Conservation (phyloP, 192 early-diverging fungal genomes). For the Backusella westeae region DNA sequence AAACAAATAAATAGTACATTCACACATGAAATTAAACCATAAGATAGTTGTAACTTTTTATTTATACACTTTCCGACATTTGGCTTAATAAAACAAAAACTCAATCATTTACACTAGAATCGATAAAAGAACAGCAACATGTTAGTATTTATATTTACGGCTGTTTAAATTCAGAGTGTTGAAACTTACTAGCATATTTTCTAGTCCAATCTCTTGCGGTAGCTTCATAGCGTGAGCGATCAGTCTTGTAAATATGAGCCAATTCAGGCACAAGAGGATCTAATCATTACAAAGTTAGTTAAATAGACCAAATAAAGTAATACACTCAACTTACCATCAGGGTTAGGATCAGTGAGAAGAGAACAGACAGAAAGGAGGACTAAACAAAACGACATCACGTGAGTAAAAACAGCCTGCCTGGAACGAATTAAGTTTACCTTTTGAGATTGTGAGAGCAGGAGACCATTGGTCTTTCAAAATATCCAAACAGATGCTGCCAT, state of each 20-base stretch:
- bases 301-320: not conserved
- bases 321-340: slow-evolving; percentile 44
- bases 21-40: not conserved
- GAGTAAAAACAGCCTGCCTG: not conserved
- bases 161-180: too few species aligned
- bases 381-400: slow-evolving; percentile 22
- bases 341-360: slow-evolving; percentile 98
- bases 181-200: slow-evolving; percentile 69
- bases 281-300: slow-evolving; percentile 30
- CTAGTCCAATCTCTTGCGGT: slow-evolving; percentile 95
- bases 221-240: slow-evolving; percentile 80
- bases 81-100: not conserved
- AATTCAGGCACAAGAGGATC: slow-evolving; percentile 98
- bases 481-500: slow-evolving; percentile 97
- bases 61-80: slow-evolving; percentile 1
- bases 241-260: slow-evolving; percentile 97
- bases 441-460: slow-evolving; percentile 97
- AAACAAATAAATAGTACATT: not conserved
- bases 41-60: slow-evolving; percentile 5
- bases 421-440: slow-evolving; percentile 50
- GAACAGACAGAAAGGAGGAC: slow-evolving; percentile 98
- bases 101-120: not conserved
- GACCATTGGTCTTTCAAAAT: slow-evolving; percentile 99
- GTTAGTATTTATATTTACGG: not conserved
- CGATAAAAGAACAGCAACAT: not conserved